Evolutionary conservation across 2,329 filamentous ascomycete genomes (phyloP).

Genomic region (Nectriaceae sp.): DNA sequence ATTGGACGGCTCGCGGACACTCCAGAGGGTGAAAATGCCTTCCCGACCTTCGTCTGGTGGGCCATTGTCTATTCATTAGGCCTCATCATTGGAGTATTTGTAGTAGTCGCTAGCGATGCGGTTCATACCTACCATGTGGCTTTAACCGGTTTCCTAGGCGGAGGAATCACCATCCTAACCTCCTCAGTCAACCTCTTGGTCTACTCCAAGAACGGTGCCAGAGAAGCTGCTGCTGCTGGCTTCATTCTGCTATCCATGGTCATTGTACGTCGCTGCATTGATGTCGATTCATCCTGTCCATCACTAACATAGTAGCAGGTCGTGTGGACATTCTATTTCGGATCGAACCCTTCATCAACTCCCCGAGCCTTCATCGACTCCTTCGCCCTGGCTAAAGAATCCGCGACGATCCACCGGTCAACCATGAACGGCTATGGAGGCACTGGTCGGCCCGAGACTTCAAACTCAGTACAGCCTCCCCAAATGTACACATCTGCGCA

Average conservation of each 20-base stretch:
- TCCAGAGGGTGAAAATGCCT: conserved; percentile 43
- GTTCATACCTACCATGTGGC: conserved; percentile 90
- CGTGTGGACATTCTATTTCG: conserved; percentile 99
- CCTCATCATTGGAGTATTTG: conserved; percentile 75
- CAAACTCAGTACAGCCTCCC: conserved; percentile 73
- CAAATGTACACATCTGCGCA: conserved; percentile 98
- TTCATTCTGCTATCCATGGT: conserved; percentile 95
- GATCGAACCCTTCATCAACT: conserved; percentile 82
- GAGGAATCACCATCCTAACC: conserved; percentile 81
- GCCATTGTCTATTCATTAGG: conserved; percentile 82
- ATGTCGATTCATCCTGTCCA: not conserved
- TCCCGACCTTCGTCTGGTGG: conserved; percentile 94
- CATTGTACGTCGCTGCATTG: conserved; percentile 60
- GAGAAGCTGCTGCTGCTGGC: conserved; percentile 86
- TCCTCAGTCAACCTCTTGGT: conserved; percentile 85
- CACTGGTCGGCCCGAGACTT: conserved; percentile 77
- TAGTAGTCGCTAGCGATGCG: conserved; percentile 82
- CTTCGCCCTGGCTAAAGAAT: conserved; percentile 90
- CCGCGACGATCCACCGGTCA: conserved; percentile 65
- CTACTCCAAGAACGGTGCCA: conserved; percentile 71
- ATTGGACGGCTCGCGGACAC: conserved; percentile 61
- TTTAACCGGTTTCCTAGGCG: conserved; percentile 82
- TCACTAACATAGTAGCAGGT: conserved; percentile 68
- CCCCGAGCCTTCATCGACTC: conserved; percentile 93
- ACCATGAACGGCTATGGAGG: conserved; percentile 75